phyloP scores from a whole-genome alignment of 805 yeast genomes.

The Saccharomyces kudriavzevii region DNA sequence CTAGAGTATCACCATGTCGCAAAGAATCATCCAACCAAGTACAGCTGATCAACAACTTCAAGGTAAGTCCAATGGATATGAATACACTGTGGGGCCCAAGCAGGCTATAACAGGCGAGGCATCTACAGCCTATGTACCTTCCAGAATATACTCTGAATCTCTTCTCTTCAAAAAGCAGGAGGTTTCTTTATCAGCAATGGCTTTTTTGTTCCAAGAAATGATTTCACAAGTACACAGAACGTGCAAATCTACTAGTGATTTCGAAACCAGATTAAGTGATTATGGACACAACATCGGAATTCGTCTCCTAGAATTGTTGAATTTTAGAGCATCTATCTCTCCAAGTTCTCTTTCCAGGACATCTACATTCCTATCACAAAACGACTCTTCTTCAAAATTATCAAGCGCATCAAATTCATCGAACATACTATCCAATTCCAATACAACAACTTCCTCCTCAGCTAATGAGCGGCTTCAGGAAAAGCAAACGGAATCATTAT shows the following conservation, averaged over 20 bases:
- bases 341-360: slow-evolving; percentile 13
- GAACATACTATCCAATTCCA: background rate
- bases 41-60: slow-evolving; percentile 12
- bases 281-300: slow-evolving; percentile 73
- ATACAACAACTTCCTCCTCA: background rate
- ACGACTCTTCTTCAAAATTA: slow-evolving; percentile 1
- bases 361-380: slow-evolving; percentile 10
- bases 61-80: slow-evolving; percentile 18
- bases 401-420: slow-evolving; percentile 1
- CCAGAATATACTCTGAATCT: slow-evolving; percentile 22
- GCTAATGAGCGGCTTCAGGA: slow-evolving; percentile 6
- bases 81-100: slow-evolving; percentile 25
- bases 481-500: slow-evolving; percentile 14
- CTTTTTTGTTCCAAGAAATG: slow-evolving; percentile 65
- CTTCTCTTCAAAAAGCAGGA: slow-evolving; percentile 32
- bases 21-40: slow-evolving; percentile 21
- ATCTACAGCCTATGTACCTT: slow-evolving; percentile 10
- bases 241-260: slow-evolving; percentile 56
- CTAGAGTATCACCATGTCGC: slow-evolving; percentile 12
- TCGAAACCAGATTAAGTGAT: slow-evolving; percentile 54
- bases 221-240: slow-evolving; percentile 54
- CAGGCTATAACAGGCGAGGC: slow-evolving; percentile 23
- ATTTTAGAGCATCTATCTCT: slow-evolving; percentile 26
- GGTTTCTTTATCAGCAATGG: slow-evolving; percentile 58
- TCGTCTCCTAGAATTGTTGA: slow-evolving; percentile 53